Evolutionary conservation across 805 yeast genomes (phyloP).

Genomic region (Zygoascus tannicola): DNA sequence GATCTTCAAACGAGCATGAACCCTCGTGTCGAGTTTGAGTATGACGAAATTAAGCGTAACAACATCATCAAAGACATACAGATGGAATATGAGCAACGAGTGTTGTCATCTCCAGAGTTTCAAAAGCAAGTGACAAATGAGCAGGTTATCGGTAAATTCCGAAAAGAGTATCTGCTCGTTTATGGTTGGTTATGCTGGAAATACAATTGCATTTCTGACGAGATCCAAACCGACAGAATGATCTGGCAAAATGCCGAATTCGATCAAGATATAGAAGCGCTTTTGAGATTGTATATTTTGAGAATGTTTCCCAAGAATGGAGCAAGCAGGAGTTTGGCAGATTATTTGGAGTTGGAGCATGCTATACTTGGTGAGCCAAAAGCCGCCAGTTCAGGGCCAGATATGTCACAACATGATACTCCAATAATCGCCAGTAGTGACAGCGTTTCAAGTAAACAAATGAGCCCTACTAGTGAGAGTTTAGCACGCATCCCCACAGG

Average conservation of each 20-base stretch:
- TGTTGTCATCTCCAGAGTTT: neutral
- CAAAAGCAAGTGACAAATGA: neutral
- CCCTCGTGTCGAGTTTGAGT: neutral
- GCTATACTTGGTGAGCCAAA: no score
- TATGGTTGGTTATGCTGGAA: neutral
- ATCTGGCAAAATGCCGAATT: neutral
- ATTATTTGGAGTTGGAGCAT: no score
- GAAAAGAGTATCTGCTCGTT: neutral
- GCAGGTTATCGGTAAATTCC: neutral
- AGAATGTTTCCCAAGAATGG: neutral
- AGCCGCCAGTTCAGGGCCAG: no score
- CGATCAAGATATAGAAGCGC: neutral
- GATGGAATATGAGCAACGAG: neutral
- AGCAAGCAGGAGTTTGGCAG: neutral
- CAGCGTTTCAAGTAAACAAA: no score
- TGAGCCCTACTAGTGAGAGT: no score
- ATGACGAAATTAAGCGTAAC: neutral
- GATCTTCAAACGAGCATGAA: neutral
- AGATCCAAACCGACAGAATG: neutral
- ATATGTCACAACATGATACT: no score
- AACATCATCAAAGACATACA: neutral
- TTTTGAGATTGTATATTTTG: neutral
- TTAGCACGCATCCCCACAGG: no score
- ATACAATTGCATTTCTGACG: neutral
- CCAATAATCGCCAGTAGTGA: no score